These are phyloP conservation scores for Hibiscus mutabilis DNA, from an alignment of 345 rosid species.

Conservation along the genomic window DNA sequence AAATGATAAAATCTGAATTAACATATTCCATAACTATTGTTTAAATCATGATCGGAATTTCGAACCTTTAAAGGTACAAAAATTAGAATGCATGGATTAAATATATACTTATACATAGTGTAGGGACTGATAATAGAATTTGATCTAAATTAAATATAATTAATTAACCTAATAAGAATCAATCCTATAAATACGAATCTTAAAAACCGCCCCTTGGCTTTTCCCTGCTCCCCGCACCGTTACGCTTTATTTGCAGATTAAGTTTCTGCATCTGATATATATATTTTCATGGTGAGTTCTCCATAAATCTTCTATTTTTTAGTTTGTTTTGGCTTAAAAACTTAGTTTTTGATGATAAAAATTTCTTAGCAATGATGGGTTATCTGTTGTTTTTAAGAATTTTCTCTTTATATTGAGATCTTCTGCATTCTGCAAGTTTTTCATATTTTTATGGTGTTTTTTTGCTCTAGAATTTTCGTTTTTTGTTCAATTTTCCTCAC, in stretches of 20 bases:
- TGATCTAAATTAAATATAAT: not conserved
- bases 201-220: not conserved
- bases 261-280: not conserved
- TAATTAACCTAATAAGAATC: not conserved
- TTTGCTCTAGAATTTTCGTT: not conserved
- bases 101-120: no score
- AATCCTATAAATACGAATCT: conserved; percentile 12
- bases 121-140: no score
- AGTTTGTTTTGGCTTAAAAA: no score
- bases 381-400: not conserved
- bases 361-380: not conserved
- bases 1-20: no score
- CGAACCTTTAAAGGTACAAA: no score
- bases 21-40: no score
- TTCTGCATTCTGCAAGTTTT: not conserved
- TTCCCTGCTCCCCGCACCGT: not conserved
- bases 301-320: no score
- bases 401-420: not conserved
- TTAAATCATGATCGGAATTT: no score
- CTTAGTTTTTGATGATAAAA: not conserved
- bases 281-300: conserved; percentile 18
- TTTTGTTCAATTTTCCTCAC: not conserved
- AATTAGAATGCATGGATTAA: no score
- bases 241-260: not conserved
- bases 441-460: not conserved